phyloP scores from a whole-genome alignment of 176 grass and related monocot species.

The Carex cristatella region DNA sequence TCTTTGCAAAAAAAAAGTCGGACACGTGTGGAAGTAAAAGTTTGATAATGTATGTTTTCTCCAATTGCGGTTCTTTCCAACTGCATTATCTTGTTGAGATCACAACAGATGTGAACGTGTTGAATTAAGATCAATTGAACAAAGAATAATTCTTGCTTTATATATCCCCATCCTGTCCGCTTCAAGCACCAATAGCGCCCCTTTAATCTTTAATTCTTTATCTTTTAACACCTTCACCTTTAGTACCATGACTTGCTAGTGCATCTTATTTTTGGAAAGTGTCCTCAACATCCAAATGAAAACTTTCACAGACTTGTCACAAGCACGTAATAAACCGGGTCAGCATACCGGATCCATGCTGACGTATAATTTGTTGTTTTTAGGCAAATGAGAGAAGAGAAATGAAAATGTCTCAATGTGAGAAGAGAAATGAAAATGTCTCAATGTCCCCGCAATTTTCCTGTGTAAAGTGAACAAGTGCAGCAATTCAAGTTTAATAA shows the following conservation, averaged over 20 bases:
- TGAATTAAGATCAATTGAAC: neutral
- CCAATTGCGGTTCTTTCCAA: neutral
- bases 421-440: neutral
- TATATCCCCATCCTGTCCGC: neutral
- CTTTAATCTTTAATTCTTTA: neutral
- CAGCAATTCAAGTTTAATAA: neutral
- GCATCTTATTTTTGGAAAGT: neutral
- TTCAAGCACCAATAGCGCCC: neutral
- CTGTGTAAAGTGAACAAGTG: neutral
- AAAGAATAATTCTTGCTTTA: slow-evolving; percentile 8
- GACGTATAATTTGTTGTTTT: neutral
- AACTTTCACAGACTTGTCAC: neutral
- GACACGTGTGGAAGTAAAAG: neutral
- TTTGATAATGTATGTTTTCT: neutral
- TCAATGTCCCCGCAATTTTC: neutral
- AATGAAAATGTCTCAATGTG: too few species aligned
- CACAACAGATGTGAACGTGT: slow-evolving; percentile 5
- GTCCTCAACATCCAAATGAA: neutral
- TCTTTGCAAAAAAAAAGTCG: neutral
- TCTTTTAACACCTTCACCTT: neutral
- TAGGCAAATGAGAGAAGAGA: neutral
- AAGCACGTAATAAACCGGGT: neutral
- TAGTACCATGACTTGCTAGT: neutral
- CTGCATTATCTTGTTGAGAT: neutral
- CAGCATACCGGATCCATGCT: neutral